Base-by-base conservation (phyloP, 495 filamentous ascomycete species). In the Letharia columbiana region DNA sequence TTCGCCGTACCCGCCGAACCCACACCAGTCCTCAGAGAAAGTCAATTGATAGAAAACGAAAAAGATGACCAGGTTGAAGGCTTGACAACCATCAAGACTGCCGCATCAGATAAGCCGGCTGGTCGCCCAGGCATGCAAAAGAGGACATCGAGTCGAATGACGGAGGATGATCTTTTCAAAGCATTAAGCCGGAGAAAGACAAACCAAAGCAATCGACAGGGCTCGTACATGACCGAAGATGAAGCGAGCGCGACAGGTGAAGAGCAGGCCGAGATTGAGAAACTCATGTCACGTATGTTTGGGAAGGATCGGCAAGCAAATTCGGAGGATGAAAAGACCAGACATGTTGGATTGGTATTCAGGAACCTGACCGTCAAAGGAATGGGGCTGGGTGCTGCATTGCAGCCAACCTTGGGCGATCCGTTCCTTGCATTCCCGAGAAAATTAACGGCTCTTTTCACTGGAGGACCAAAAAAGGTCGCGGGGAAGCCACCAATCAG, bases 381-480 rank as follows among this genome's bases (percentile, higher is more conserved):
- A 0, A 77, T 83, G 68, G 87, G 87, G 4, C 73, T 89, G 11
- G 88, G 88, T 18, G 86, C 88, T 41, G 82, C 82, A 1, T 73
- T 90, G 23, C 86, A 90, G 66, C 84, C 85, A 10, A 84, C 82
- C 0, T 82, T 87, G 58, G 82, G 84, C 20, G 88, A 89, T 67
- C 73, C 89, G 13, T 84, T 88, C 67, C 70, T 89, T 20, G 84
- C 75, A 4, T 61, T 87, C 11, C 82, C 86, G 1, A 74, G 85
- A 44, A 67, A 78, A 9, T 67, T 87, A n/a, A 80, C 77, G 64
- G 71, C 75, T 4, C 69, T 89, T 23, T 40, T 87, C 11, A 76
- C 74, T 42, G 82, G 79, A 63, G 78, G 77, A 4, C 71, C 75
- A 28, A 76, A 75, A 3, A 61, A 71, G 62, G 77, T 77, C 28